These are phyloP conservation scores for Cylindrotheca fusiformis DNA, from an alignment of 108 stramenopile genomes.

Conservation along the genomic window DNA sequence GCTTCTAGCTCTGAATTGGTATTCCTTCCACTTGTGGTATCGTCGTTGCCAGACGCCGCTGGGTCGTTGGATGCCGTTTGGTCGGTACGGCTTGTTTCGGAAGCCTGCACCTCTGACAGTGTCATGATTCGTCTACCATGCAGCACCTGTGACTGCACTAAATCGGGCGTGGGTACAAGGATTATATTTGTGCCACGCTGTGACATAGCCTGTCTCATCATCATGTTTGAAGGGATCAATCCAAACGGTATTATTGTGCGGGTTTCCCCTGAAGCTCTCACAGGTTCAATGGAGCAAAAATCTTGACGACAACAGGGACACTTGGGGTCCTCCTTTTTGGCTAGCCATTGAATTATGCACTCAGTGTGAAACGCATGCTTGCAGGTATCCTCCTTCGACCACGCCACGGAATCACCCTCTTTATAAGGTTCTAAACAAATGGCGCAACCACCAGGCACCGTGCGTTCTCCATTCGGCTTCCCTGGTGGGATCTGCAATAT, in stretches of 20 bases:
- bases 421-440: conserved; percentile 53
- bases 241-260: not conserved
- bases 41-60: no score
- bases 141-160: not conserved
- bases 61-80: no score
- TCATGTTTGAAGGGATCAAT: not conserved
- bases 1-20: no score
- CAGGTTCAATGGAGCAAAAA: conserved; percentile 31
- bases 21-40: no score
- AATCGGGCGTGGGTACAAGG: not conserved
- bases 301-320: conserved; percentile 62
- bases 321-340: conserved; percentile 42
- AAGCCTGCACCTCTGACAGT: no score
- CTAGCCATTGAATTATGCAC: conserved; percentile 89
- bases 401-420: conserved; percentile 41
- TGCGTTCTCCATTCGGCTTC: conserved; percentile 9
- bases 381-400: conserved; percentile 39
- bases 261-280: not conserved
- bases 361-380: conserved; percentile 84
- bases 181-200: not conserved
- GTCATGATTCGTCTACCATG: not conserved
- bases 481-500: conserved; percentile 1
- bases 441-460: conserved; percentile 45
- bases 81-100: no score
- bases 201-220: not conserved